phyloP scores from a whole-genome alignment of 345 rosid species.

The Luvunga scandens region DNA sequence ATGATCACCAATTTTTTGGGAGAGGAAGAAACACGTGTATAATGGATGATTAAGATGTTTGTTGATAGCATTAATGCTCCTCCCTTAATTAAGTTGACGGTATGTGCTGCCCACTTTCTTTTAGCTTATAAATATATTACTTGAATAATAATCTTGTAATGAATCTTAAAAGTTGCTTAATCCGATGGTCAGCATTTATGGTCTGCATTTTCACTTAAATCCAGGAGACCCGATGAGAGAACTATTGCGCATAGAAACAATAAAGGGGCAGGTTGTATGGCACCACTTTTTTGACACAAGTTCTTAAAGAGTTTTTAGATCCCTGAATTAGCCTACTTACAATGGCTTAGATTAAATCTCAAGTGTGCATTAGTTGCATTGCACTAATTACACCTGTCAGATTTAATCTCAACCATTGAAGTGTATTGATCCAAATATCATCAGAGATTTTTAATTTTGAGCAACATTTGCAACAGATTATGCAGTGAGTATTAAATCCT shows the following conservation, averaged over 20 bases:
- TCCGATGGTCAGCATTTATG: not conserved
- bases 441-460: not conserved
- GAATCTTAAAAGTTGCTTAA: not conserved
- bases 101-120: not conserved
- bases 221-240: not conserved
- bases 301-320: not conserved
- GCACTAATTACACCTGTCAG: not conserved
- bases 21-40: not conserved
- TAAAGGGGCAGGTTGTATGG: not conserved
- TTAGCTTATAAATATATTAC: not conserved
- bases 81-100: not conserved
- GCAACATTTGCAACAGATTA: not conserved
- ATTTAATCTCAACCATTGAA: not conserved
- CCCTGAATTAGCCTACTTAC: not conserved
- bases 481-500: not conserved
- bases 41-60: not conserved
- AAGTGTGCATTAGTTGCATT: not conserved
- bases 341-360: not conserved
- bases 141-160: not conserved
- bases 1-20: not conserved
- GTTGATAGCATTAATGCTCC: not conserved
- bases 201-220: not conserved
- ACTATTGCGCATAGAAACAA: not conserved
- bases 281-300: not conserved
- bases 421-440: not conserved